Base-by-base conservation (phyloP, 31 red algal genomes). In the Bonnemaisonia californica region DNA sequence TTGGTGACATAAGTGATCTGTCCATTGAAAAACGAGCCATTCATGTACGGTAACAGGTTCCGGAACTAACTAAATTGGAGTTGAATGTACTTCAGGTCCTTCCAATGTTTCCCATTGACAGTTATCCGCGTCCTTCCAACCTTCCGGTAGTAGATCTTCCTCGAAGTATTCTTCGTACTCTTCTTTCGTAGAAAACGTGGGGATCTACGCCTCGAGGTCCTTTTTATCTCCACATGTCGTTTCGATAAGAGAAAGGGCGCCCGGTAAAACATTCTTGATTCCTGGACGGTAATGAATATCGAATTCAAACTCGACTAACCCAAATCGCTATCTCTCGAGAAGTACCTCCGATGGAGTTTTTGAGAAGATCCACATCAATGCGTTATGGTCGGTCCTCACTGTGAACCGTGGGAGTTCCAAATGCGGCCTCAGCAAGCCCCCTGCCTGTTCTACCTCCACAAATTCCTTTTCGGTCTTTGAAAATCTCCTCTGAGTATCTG, bases 391-490 rank as follows among this genome's bases (percentile, higher is more conserved):
- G 11, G 74, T 33, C 9, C 19, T 48, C 12, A 78, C 0, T 3
- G 21, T 4, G 0, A 78, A 78, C 21, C 26, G 0, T 8, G 30
- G n/a, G 4, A 28, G 13, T 27, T 78, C 51, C 28, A 78, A 55
- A 30, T 61, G 33, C 33, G 42, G 0, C 12, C 73, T 11, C 18
- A 77, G 73, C 37, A 19, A 57, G 2, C 11, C 21, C 1, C 33
- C 28, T 13, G 16, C 34, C 74, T 55, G 55, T 28, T 36, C 1
- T 0, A 62, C 55, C 12, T 23, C 55, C 24, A 78, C 18, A 35
- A 3, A 26, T 78, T 78, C 74, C 32, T 60, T 62, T 0, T 78
- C 74, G 41, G 47, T 28, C 22, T 28, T 31, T 28, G 45, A 57
- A 23, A 24, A 48, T n/a, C 42, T 32, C 47, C 48, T n/a, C n/a